Base-by-base conservation (phyloP, 2,329 filamentous ascomycete species). In the Talaromyces sp. region DNA sequence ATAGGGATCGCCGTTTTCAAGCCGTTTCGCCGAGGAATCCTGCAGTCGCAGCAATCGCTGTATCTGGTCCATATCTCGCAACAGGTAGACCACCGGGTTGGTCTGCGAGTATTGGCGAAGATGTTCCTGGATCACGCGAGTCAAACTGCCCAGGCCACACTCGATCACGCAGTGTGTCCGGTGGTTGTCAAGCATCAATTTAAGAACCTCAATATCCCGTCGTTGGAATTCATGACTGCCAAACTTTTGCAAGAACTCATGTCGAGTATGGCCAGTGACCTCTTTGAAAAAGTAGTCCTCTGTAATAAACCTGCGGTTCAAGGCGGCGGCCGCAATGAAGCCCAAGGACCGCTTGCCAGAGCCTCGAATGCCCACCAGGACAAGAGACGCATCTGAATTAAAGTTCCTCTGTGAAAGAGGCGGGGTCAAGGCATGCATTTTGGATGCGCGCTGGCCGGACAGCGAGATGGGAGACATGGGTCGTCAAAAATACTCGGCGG, bases 241-340 rank as follows among this genome's bases (percentile, higher is more conserved):
- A 62, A 75, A 68, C 23, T 65, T 64, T 64, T 75, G 74, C 40
- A 79, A 69, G 53, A 75, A 79, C 58, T 78, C 76, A 60, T 78
- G 76, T 54, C 77, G 73, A 36, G 76, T 74, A 33, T 75, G 59
- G 3, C 76, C 76, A 3, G 76, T 78, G n/a, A 73, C 65, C 50
- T 75, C 74, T 54, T 75, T 75, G 61, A 79, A 79, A 63, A 75
- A 79, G 63, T 79, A 75, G 61, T 79, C 77, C 65, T 78, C 77
- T 8, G 77, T 79, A 27, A 79, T 74, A 54, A 78, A 78, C 33
- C 76, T 73, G 57, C 76, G 70, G 52, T 77, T 78, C 47, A 79
- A 66, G 16, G 76, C 76, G 0, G 77, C 73, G 16, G 76, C 76
- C 8, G 77, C 77, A 57, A 79, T 73, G 34, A 79, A 76, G 7